Conservation (phyloP, 768 basidiomycete genomes). For the Rhodotorula taiwanensis region DNA sequence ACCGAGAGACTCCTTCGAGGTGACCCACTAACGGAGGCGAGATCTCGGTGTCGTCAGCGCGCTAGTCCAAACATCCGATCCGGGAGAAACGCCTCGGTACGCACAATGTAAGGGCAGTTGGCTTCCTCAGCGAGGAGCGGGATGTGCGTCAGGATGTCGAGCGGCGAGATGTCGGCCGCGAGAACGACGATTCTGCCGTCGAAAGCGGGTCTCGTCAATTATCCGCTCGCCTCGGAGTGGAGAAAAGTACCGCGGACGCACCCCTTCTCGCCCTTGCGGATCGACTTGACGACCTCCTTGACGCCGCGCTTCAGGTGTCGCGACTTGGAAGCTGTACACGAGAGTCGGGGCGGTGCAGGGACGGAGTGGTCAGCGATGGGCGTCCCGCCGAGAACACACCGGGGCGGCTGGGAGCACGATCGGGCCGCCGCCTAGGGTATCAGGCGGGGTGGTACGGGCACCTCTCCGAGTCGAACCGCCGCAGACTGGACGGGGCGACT, state of each 20-base stretch:
- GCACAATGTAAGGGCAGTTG: slow-evolving; percentile 76
- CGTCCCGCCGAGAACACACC: no score
- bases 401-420: no score
- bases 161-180: slow-evolving; percentile 93
- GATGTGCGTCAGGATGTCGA: slow-evolving; percentile 96
- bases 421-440: no score
- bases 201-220: not conserved
- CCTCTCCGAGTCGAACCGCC: no score
- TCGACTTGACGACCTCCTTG: slow-evolving; percentile 96
- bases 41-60: no score
- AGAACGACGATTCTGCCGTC: slow-evolving; percentile 70
- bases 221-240: not conserved
- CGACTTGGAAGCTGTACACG: slow-evolving; percentile 83
- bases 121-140: slow-evolving; percentile 92
- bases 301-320: slow-evolving; percentile 95
- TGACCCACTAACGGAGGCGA: slow-evolving; percentile 53
- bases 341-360: no score
- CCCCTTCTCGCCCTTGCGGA: slow-evolving; percentile 97
- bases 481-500: slow-evolving; percentile 2
- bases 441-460: no score
- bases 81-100: not conserved
- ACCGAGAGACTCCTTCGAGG: slow-evolving; percentile 91
- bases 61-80: no score
- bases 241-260: slow-evolving; percentile 45
- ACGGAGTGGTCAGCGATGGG: no score